Base-by-base conservation (phyloP, 371 early-diverging fungal species). In the Polyrhizophydium stewartii region DNA sequence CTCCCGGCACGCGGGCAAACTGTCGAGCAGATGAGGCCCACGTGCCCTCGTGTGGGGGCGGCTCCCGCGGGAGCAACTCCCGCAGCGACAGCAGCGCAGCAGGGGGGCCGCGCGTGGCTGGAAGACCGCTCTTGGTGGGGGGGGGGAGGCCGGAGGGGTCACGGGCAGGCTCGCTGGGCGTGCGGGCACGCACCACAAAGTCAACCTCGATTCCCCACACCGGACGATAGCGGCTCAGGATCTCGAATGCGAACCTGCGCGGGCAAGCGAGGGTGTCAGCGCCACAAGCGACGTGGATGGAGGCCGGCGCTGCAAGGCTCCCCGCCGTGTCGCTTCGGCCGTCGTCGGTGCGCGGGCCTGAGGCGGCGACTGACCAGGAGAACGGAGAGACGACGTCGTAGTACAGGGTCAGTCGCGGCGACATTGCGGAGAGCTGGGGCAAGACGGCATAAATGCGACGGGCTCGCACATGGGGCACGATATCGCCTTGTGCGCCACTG, bases 331-430 rank as follows among this genome's bases (percentile, higher is more conserved):
- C n/a, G 19, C 5, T 2, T 19, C 5, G n/a, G 45, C 45, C 5
- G 24, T 24, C 6, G 45, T 19, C 2, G 45, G 10, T 5, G 45
- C 19, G 10, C n/a, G n/a, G n/a, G n/a, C n/a, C n/a, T n/a, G n/a
- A n/a, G n/a, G n/a, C n/a, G n/a, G n/a, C n/a, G n/a, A n/a, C n/a
- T n/a, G 2, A 60, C 66, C 63, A 68, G 2, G 63, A 63, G 62
- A 55, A 72, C 19, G 73, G 73, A 27, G 69, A 69, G 25, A 72
- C 73, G 5, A 62, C 60, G 55, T 72, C 73, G 49, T 66, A 72
- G 58, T 51, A 69, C 10, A 72, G 21, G 13, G 58, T 71, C 53
- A 71, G 55, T n/a, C n/a, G n/a, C n/a, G n/a, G n/a, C n/a, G n/a
- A n/a, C n/a, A n/a, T n/a, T n/a, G n/a, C n/a, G n/a, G n/a, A n/a